Percentiles rank a stretch among this genome's conserved stretches.
Evolutionary conservation across 2,329 filamentous ascomycete species (phyloP).

Genomic region (Xylariaceae sp.): DNA sequence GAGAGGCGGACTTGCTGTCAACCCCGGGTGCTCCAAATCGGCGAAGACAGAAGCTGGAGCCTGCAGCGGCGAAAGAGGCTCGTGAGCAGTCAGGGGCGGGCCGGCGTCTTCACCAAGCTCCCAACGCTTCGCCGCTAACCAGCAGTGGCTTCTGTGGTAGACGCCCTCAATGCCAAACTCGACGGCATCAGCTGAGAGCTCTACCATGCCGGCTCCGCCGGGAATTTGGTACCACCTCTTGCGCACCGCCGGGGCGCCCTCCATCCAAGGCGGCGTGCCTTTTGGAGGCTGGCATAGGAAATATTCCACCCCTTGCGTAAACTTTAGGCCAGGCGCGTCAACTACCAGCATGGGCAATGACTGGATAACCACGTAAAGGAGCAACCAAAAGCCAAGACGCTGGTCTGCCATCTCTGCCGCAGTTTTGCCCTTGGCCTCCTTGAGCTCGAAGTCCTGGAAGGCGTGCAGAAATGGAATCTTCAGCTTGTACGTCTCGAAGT

Average conservation of each 20-base stretch:
- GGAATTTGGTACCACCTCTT: slow-evolving; percentile 71
- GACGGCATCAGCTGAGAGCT: slow-evolving; percentile 52
- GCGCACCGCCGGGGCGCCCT: slow-evolving; percentile 54
- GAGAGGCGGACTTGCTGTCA: slow-evolving; percentile 13
- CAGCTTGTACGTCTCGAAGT: slow-evolving; percentile 58
- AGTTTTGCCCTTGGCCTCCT: slow-evolving; percentile 56
- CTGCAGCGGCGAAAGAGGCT: slow-evolving; percentile 19
- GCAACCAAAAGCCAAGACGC: slow-evolving; percentile 72
- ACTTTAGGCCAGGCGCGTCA: slow-evolving; percentile 63
- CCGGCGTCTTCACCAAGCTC: slow-evolving; percentile 19
- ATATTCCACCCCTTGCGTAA: slow-evolving; percentile 68
- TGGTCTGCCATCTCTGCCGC: slow-evolving; percentile 63
- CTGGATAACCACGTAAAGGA: slow-evolving; percentile 71
- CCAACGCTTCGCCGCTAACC: slow-evolving; percentile 27
- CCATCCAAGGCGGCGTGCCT: slow-evolving; percentile 66
- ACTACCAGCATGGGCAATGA: slow-evolving; percentile 70
- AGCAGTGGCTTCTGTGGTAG: slow-evolving; percentile 28
- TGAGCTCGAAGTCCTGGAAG: slow-evolving; percentile 64
- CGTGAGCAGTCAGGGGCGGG: slow-evolving; percentile 14
- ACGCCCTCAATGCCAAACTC: slow-evolving; percentile 32
- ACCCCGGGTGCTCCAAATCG: slow-evolving; percentile 21
- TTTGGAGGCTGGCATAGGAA: slow-evolving; percentile 72
- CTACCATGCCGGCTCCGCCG: slow-evolving; percentile 50
- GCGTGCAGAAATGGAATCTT: slow-evolving; percentile 57
- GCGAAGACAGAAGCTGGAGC: slow-evolving; percentile 24